Evolutionary conservation across 306 rosid genomes (phyloP), one percentile per base, ranked within the genome.

Genomic region (Medicago ruthenica): DNA sequence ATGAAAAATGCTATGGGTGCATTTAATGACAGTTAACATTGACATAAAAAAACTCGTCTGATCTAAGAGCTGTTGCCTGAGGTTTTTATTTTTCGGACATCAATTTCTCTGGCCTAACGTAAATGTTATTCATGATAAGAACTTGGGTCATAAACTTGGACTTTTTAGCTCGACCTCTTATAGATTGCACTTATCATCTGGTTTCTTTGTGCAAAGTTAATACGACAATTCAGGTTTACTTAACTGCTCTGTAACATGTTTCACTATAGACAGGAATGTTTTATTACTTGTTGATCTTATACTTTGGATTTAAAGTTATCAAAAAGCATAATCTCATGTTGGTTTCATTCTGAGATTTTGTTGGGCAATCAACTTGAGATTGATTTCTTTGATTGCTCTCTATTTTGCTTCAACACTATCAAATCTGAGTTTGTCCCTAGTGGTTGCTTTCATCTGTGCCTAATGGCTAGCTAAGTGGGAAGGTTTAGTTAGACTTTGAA

Each of bases 321-420:
- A 36, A 76, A 36, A 57, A 55, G 70, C 75, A 16, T 41, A 64
- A 73, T 58, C 75, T 64, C 17, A 31, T 61, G 54, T 62, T 81
- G 53, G 27, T 64, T 76, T 20, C 70, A 70, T 44, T 63, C 22
- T 55, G 48, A 66, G 22, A 65, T 81, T 76, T 73, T 54, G 21
- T 64, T 53, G 45, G 54, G 58, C 24, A 69, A 45, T 67, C 55
- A 67, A 57, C 79, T 31, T 24, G 45, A 51, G 73, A 40, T n/a
- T 39, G 48, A 24, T 63, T 36, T 48, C 34, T 66, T 14, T 42
- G 51, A 21, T 58, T n/a, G 22, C 48, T 67, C 60, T 27, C 20
- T 5, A 9, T 51, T 48, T 75, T 75, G 20, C 67, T 60, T 61
- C 24, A 15, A 67, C 70, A 12, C 66, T 60, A 39, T 44, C 48